Evolutionary conservation across 306 rosid genomes (phyloP).

Genomic region (Quercus rubra): DNA sequence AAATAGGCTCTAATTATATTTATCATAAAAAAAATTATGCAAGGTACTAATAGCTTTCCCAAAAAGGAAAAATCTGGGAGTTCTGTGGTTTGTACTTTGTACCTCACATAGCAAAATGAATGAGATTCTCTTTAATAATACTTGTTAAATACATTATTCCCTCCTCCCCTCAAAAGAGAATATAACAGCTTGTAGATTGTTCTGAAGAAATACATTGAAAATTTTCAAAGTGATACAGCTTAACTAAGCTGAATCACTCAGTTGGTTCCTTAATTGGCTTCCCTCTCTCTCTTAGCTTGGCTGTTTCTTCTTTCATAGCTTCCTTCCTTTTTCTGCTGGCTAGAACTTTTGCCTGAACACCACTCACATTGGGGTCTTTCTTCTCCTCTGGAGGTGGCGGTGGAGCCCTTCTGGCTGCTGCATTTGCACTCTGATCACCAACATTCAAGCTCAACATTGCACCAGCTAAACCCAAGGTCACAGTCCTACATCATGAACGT

Average conservation of each 20-base stretch:
- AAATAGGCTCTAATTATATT: no score
- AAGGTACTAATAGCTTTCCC: no score
- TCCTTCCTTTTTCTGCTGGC: slow-evolving; percentile 94
- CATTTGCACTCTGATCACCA: slow-evolving; percentile 40
- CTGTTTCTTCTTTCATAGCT: slow-evolving; percentile 62
- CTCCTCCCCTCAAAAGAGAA: no score
- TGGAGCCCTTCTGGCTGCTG: slow-evolving; percentile 70
- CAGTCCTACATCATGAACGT: slow-evolving; percentile 32
- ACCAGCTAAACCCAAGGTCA: slow-evolving; percentile 49
- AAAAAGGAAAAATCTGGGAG: no score
- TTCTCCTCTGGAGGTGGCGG: slow-evolving; percentile 66
- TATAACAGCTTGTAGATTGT: background rate
- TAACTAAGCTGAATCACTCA: slow-evolving; percentile 12
- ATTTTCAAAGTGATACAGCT: background rate
- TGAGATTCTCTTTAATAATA: background rate
- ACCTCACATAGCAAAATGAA: background rate
- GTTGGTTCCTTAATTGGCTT: slow-evolving; percentile 32
- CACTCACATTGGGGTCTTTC: slow-evolving; percentile 78
- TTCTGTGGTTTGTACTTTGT: no score
- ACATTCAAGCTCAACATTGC: slow-evolving; percentile 34
- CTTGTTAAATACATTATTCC: background rate
- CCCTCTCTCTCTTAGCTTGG: slow-evolving; percentile 65
- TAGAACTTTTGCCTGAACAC: slow-evolving; percentile 72
- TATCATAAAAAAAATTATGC: no score
- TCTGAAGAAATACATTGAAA: background rate